These are phyloP conservation scores for Pythium brassicae DNA, from an alignment of 352 stramenopile species.

Conservation along the genomic window DNA sequence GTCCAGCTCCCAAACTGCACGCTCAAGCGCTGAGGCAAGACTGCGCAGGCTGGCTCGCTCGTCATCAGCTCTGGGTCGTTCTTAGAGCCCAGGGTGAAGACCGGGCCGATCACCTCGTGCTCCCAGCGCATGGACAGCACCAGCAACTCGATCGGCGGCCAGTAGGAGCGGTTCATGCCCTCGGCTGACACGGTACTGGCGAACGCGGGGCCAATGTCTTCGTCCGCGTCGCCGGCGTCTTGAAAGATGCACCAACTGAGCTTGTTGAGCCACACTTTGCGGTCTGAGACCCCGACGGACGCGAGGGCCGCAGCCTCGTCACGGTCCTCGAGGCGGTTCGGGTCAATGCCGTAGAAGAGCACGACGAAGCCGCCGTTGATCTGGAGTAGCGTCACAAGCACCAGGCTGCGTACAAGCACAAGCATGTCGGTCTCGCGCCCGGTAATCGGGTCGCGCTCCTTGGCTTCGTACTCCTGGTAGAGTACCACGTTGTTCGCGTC, in stretches of 20 bases:
- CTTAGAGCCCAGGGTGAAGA: slow-evolving; percentile 8
- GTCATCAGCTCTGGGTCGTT: slow-evolving; percentile 1
- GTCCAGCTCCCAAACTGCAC: slow-evolving; percentile 8
- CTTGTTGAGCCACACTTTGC: slow-evolving; percentile 18
- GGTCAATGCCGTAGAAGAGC: slow-evolving; percentile 34
- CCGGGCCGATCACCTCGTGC: slow-evolving; percentile 10
- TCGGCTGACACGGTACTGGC: slow-evolving; percentile 18
- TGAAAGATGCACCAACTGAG: slow-evolving; percentile 26
- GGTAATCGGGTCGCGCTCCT: slow-evolving; percentile 12
- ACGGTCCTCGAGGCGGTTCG: slow-evolving; percentile 13
- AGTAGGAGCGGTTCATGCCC: slow-evolving; percentile 15
- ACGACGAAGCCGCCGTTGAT: slow-evolving; percentile 28
- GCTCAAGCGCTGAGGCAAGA: background rate
- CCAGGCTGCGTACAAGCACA: slow-evolving; percentile 21
- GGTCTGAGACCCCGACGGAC: slow-evolving; percentile 16
- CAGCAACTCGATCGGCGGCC: slow-evolving; percentile 22
- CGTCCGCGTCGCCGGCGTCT: slow-evolving; percentile 6
- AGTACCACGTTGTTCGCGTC: slow-evolving; percentile 33
- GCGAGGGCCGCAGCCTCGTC: slow-evolving; percentile 18
- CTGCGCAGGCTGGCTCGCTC: background rate
- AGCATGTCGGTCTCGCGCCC: slow-evolving; percentile 16
- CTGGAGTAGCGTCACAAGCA: slow-evolving; percentile 34
- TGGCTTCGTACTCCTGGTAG: slow-evolving; percentile 30
- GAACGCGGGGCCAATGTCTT: slow-evolving; percentile 14
- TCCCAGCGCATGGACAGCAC: slow-evolving; percentile 19